These are phyloP conservation scores for Helminthosporium solani DNA, from an alignment of 2,329 filamentous ascomycete genomes.

Conservation along the genomic window DNA sequence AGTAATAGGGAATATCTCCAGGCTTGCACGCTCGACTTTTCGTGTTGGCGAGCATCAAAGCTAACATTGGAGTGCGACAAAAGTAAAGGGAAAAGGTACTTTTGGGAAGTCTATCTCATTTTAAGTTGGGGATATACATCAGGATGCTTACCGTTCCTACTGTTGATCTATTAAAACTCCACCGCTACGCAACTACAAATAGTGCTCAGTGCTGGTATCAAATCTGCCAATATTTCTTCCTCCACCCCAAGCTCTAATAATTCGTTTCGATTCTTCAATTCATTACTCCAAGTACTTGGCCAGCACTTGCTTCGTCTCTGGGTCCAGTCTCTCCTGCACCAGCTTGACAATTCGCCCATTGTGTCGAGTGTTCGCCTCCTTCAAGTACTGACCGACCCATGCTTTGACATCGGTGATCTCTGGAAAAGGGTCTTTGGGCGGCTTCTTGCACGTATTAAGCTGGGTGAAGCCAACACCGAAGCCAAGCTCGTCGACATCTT, in stretches of 20 bases:
- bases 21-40: too few relatives aligned
- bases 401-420: slow-evolving; percentile 74
- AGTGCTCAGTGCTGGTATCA: slow-evolving; percentile 6
- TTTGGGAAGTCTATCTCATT: background rate
- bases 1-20: too few relatives aligned
- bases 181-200: background rate
- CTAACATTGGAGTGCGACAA: background rate
- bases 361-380: slow-evolving; percentile 72
- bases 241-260: background rate
- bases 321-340: slow-evolving; percentile 66
- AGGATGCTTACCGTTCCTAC: slow-evolving; percentile 1
- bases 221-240: background rate
- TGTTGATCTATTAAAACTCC: background rate
- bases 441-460: slow-evolving; percentile 82
- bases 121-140: background rate
- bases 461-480: slow-evolving; percentile 95
- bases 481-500: slow-evolving; percentile 90
- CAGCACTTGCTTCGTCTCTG: slow-evolving; percentile 45
- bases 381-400: slow-evolving; percentile 83
- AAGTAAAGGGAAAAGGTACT: background rate
- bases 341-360: slow-evolving; percentile 69
- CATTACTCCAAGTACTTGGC: slow-evolving; percentile 26
- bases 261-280: background rate
- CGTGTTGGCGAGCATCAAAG: too few relatives aligned
- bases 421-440: slow-evolving; percentile 76